Evolutionary conservation across 2,329 filamentous ascomycete genomes (phyloP), one percentile per base, ranked within the genome.

Genomic region (Fusarium sp.): DNA sequence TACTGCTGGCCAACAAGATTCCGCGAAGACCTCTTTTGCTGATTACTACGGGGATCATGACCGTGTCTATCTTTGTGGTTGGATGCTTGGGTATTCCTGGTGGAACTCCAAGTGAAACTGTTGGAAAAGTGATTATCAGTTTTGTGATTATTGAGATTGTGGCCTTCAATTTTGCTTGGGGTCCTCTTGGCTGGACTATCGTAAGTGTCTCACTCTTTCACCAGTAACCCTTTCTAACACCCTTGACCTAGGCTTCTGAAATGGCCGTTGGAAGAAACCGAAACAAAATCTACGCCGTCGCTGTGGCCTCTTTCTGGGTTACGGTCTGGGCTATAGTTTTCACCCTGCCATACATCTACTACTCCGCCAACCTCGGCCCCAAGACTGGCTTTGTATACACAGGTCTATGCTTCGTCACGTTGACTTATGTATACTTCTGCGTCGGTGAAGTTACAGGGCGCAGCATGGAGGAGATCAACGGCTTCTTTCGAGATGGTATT

Each of bases 221-320:
- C 4, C 3, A 3, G 30, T 24, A 9, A 6, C 2, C 8, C 12
- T 28, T 28, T 53, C 61, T 71, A 39, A 60, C 31, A 30, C n/a
- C 11, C 14, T 15, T 5, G 6, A 16, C 8, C 28, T 8, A 79
- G 77, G 83, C 83, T 33, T 82, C 81, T 7, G 85, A 87, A 68
- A 84, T 85, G 81, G 82, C 85, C 0, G 84, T 86, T 30, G 85
- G 85, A 8, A 82, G 81, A 20, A 87, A 87, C 75, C 79, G 83
- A 54, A 79, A 77, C 68, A 77, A 77, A 10, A 78, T 78, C 35
- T 78, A 78, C 30, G 74, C 75, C 3, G 65, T 81, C 9, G 79
- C 84, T 1, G 82, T 87, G 1, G 83, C 78, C 7, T 81, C 77
- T 10, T 86, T 86, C 78, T 86, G 79, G 79, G 75, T 84, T 61